Conservation (phyloP, 2,329 filamentous ascomycete genomes). For the Trichoderma polysporum region DNA sequence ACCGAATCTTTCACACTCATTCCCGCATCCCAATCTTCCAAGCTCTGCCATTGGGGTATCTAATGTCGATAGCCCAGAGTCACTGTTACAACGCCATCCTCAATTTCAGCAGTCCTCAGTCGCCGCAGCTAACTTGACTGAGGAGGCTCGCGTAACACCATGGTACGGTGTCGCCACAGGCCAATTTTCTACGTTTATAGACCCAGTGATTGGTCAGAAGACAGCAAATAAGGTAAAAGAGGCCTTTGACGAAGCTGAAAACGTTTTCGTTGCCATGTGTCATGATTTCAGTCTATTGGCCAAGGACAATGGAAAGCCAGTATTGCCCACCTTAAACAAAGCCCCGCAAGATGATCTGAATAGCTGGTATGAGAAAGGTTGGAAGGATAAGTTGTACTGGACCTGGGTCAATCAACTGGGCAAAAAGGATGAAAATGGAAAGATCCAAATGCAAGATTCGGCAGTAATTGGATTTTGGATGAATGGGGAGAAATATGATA, state of each 20-base stretch:
- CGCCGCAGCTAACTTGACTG: neutral
- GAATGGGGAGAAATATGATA: neutral
- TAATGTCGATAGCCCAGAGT: neutral
- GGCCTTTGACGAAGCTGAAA: constrained; percentile 9
- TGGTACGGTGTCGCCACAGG: neutral
- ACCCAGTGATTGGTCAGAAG: neutral
- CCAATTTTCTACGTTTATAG: neutral
- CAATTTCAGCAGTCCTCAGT: neutral
- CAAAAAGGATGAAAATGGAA: neutral
- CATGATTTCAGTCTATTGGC: neutral
- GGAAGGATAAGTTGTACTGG: constrained; percentile 8
- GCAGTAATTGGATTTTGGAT: neutral
- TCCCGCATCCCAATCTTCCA: neutral
- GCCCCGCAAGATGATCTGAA: neutral
- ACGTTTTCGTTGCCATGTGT: neutral
- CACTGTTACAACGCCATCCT: neutral
- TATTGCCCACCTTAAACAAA: neutral
- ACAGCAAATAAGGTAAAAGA: neutral
- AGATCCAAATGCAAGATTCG: neutral
- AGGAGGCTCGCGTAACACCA: neutral
- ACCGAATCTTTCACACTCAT: neutral
- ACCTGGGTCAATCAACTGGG: neutral
- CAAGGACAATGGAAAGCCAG: neutral
- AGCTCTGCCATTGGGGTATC: neutral
- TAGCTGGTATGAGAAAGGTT: constrained; percentile 6